Base-by-base conservation (phyloP, 345 rosid genomes). In the Erucastrum elatum region DNA sequence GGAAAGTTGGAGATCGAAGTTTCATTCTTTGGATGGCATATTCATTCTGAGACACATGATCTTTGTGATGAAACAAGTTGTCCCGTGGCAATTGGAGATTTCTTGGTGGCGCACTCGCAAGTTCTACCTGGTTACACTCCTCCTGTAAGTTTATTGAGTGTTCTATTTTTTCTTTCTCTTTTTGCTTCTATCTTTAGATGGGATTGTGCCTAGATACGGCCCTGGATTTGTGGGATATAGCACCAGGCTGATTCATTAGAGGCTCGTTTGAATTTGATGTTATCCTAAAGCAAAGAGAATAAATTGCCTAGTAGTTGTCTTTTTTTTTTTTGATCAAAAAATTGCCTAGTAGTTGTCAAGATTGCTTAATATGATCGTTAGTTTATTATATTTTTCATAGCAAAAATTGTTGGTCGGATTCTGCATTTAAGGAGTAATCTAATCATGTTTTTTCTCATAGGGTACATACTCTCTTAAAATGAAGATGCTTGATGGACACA, bases 1-100 rank as follows among this genome's bases (percentile, higher is more conserved):
- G 99, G 99, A 6, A 87, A 93, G 77, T 30, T 95, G 84, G 88
- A 75, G 78, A 90, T 95, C 6, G 96, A 90, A 39, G 99, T 95
- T 55, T 84, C 96, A 4, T 93, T 89, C 89, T 95, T 95, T 69
- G 94, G 96, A 66, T 88, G 87, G 88, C 92, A 85, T 76, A 84
- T 95, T 49, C 91, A 93, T 71, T 86, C 84, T 8, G 98, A 95
- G 89, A 85, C 88, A 12, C 93, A 91, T 83, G 85, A 91, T 77
- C 97, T 95, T 74, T 88, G 96, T 46, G 78, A 75, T 8, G 94
- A 93, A 88, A 95, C 99, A 8, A 85, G 78, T 30, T 90, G 97
- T 85, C 97, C 96, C 8, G 94, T 93, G n/a, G 59, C 94, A 9
- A 77, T 58, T 53, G 96, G 99, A 17, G 89, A 92, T 74, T 95